Conservation (phyloP, 768 basidiomycete species). For the Boletus sensibilis region DNA sequence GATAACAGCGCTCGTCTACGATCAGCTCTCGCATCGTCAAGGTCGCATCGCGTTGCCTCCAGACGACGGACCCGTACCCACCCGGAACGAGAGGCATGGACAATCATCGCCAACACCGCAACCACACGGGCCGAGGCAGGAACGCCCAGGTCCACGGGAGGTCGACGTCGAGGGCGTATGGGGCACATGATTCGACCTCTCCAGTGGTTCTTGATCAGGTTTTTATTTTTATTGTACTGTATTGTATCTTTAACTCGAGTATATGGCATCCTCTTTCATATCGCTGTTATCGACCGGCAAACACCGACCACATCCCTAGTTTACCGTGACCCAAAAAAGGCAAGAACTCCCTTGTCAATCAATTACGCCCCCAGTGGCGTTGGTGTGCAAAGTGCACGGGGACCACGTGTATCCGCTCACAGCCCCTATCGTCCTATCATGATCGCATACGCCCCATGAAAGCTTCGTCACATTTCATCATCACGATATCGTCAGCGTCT, state of each 20-base stretch:
- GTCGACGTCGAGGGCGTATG: constrained; percentile 43
- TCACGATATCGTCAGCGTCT: neutral
- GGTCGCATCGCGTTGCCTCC: constrained; percentile 45
- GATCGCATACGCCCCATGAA: neutral
- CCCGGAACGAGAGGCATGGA: constrained; percentile 1
- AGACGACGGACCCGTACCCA: constrained; percentile 27
- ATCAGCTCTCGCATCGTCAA: constrained; percentile 14
- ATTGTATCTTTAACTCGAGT: neutral
- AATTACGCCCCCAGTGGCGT: no score
- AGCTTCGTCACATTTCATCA: neutral
- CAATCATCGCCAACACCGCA: constrained; percentile 1
- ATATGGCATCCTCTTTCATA: no score
- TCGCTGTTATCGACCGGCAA: no score
- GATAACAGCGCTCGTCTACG: constrained; percentile 45
- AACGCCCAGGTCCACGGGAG: constrained; percentile 35
- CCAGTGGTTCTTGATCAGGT: neutral
- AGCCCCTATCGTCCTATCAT: neutral
- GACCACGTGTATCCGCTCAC: neutral
- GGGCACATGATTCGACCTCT: constrained; percentile 25
- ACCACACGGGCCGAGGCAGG: neutral
- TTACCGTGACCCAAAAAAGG: constrained; percentile 1
- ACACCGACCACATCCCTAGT: no score
- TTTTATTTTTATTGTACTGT: neutral
- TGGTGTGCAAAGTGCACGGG: no score
- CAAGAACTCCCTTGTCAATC: neutral